A percentile compares a stretch with the other conserved stretches of the same genome.
These are phyloP conservation scores for Heliocybe sulcata DNA, from an alignment of 1,284 basidiomycete species.

Conservation along the genomic window DNA sequence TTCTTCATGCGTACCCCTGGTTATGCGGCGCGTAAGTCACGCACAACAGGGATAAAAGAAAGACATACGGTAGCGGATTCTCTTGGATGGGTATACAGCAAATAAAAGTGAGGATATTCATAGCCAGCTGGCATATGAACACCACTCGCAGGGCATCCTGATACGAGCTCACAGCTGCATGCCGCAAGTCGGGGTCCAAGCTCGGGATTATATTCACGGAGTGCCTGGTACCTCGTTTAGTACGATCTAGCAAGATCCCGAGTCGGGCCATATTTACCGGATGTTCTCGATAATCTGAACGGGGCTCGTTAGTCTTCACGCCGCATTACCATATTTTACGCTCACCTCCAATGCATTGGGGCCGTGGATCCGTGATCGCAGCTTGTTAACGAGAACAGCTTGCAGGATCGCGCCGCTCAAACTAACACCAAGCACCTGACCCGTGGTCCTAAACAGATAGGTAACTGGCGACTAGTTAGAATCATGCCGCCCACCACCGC, in stretches of 20 bases:
- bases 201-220: constrained; percentile 74
- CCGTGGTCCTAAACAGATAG: constrained; percentile 85
- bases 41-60: constrained; percentile 11
- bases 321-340: constrained; percentile 2
- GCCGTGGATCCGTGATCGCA: constrained; percentile 69
- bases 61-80: constrained; percentile 59
- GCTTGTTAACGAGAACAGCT: constrained; percentile 59
- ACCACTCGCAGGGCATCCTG: constrained; percentile 77
- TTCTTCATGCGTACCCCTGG: constrained; percentile 55
- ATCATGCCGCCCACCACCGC: constrained; percentile 7
- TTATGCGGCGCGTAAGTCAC: neutral
- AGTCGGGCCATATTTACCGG: constrained; percentile 34
- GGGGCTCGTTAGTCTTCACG: neutral
- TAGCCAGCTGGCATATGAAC: constrained; percentile 71
- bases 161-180: constrained; percentile 79
- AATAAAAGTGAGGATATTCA: constrained; percentile 57
- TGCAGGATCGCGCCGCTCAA: constrained; percentile 79
- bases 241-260: neutral
- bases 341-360: constrained; percentile 64
- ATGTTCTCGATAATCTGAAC: constrained; percentile 62
- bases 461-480: constrained; percentile 48
- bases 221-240: constrained; percentile 42
- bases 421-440: constrained; percentile 86
- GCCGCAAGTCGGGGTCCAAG: constrained; percentile 52
- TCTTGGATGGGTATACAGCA: constrained; percentile 72